These are phyloP conservation scores for Cydonia oblonga DNA, from an alignment of 331 rosid species.

Conservation along the genomic window DNA sequence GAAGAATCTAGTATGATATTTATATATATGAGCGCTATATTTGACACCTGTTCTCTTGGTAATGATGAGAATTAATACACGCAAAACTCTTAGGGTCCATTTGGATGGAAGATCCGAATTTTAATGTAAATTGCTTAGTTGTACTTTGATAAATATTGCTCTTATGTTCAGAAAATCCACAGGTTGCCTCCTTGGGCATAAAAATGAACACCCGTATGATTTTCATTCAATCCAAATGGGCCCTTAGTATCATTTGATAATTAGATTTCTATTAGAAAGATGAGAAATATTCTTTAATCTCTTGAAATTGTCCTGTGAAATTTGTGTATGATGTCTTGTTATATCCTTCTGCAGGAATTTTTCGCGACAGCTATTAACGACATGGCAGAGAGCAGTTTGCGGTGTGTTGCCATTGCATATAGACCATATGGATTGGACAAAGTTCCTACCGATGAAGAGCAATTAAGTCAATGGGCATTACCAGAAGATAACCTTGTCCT, in stretches of 20 bases:
- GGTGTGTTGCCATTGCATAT: constrained; percentile 92
- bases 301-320: not conserved
- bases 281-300: not conserved
- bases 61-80: not conserved
- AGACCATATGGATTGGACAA: constrained; percentile 47
- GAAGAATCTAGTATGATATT: no score
- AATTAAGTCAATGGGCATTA: constrained; percentile 62
- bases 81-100: not conserved
- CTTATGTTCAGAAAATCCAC: not conserved
- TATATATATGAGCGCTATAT: no score
- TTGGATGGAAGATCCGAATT: not conserved
- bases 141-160: not conserved
- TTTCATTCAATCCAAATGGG: not conserved
- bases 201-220: not conserved
- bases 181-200: not conserved
- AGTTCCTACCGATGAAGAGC: constrained; percentile 61
- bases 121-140: not conserved
- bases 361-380: constrained; percentile 54
- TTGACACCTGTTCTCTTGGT: not conserved
- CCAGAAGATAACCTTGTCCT: constrained; percentile 75
- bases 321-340: not conserved
- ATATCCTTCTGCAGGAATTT: constrained; percentile 36
- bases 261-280: not conserved
- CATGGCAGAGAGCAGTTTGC: constrained; percentile 86
- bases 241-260: not conserved